Conservation (phyloP, 345 rosid genomes). For the Ricinus communis region DNA sequence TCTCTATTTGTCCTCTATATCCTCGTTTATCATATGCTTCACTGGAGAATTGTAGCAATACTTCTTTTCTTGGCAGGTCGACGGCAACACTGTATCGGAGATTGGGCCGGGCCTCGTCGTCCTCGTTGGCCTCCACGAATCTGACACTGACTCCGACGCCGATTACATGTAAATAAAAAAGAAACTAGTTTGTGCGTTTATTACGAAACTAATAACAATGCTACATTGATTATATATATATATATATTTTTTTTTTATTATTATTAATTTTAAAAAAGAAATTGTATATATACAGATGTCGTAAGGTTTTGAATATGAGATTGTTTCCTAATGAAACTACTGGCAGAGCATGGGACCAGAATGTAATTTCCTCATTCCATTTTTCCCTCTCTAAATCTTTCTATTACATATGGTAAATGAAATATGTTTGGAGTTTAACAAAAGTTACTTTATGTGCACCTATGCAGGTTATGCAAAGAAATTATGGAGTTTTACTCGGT, state of each 20-base stretch:
- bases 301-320: constrained; percentile 87
- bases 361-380: constrained; percentile 46
- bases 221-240: background rate
- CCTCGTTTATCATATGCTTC: too few relatives aligned
- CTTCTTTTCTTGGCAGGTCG: constrained; percentile 47
- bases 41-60: background rate
- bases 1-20: background rate
- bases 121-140: constrained; percentile 73
- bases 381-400: background rate
- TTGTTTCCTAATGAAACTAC: constrained; percentile 73
- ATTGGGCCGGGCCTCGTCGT: constrained; percentile 89
- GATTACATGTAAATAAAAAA: constrained; percentile 85
- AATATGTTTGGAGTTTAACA: too few relatives aligned
- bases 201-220: too few relatives aligned
- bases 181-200: too few relatives aligned
- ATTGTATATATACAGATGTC: constrained; percentile 46
- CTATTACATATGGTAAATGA: background rate
- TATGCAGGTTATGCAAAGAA: constrained; percentile 79
- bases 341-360: constrained; percentile 87
- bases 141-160: constrained; percentile 71
- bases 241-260: too few relatives aligned
- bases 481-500: constrained; percentile 78
- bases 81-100: constrained; percentile 69
- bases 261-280: background rate
- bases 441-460: background rate